Evolutionary conservation across 208 protist species (phyloP).

Genomic region (Leishmania guyanensis): DNA sequence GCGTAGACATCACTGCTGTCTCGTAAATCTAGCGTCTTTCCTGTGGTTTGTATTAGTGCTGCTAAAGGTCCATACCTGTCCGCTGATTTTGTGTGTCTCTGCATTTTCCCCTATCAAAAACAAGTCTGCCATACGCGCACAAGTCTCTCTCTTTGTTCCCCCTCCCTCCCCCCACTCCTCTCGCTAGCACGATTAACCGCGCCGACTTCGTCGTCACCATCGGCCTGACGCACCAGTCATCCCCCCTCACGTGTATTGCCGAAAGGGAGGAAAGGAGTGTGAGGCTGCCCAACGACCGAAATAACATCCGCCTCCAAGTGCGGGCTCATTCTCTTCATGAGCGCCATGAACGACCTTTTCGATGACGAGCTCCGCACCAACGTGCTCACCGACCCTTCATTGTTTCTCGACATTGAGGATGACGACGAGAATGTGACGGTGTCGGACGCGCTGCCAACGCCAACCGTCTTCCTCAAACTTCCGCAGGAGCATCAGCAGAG

Average conservation of each 20-base stretch:
- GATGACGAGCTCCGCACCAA: conserved; percentile 27
- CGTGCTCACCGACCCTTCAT: conserved; percentile 18
- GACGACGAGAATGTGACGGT: conserved; percentile 26
- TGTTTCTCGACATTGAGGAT: conserved; percentile 32
- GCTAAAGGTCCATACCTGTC: neutral
- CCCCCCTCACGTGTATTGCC: neutral
- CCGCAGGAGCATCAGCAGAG: neutral
- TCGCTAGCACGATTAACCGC: too few species aligned
- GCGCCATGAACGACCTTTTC: conserved; percentile 12
- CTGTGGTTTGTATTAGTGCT: neutral
- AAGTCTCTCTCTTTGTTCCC: neutral
- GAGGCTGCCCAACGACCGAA: neutral
- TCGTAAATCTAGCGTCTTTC: neutral
- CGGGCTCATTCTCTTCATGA: conserved; percentile 11
- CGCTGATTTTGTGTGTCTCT: neutral
- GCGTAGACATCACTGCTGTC: neutral
- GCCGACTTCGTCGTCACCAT: too few species aligned
- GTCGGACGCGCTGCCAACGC: conserved; percentile 5
- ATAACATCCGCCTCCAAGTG: neutral
- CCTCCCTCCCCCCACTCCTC: too few species aligned
- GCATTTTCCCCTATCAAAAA: neutral
- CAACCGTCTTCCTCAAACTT: neutral
- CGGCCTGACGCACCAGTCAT: too few species aligned
- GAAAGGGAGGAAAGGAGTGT: neutral
- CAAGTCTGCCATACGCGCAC: neutral